A percentile compares a stretch with the other conserved stretches of the same genome.
phyloP scores from a whole-genome alignment of 1,284 basidiomycete species.

The Cystobasidium slooffiae region DNA sequence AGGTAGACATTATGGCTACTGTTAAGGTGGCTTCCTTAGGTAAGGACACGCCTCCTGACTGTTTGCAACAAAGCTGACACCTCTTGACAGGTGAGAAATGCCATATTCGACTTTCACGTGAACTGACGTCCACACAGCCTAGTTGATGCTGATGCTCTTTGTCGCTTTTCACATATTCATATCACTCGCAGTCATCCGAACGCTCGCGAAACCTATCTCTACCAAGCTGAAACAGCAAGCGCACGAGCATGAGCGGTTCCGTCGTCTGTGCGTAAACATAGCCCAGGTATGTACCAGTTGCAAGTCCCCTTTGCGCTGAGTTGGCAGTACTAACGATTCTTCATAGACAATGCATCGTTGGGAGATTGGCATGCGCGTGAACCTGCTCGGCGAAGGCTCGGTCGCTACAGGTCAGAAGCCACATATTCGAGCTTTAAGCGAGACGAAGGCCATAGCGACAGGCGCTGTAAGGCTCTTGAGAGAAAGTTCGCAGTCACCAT shows the following conservation, averaged over 20 bases:
- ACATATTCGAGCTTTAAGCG: constrained; percentile 43
- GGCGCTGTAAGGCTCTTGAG: constrained; percentile 22
- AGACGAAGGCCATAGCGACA: constrained; percentile 41
- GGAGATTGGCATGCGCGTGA: constrained; percentile 40
- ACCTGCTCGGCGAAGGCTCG: constrained; percentile 36
- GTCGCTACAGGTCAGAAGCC: constrained; percentile 23
- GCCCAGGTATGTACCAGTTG: constrained; percentile 36
- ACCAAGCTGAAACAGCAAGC: constrained; percentile 48
- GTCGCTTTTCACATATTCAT: neutral
- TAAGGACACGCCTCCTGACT: neutral
- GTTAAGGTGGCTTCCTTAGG: constrained; percentile 41
- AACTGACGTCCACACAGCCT: neutral
- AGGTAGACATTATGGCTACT: constrained; percentile 22
- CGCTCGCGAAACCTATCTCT: constrained; percentile 48
- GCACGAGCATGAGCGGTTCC: constrained; percentile 46
- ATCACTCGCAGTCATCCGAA: constrained; percentile 40
- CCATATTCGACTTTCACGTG: neutral
- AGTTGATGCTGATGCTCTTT: neutral
- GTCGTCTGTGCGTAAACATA: constrained; percentile 44
- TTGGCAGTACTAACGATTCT: neutral
- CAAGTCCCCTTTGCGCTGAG: no score
- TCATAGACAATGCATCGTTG: constrained; percentile 35
- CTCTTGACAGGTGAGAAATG: neutral
- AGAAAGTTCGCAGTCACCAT: no score
- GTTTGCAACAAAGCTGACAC: neutral